These are phyloP conservation scores for Tuber borchii DNA, from an alignment of 495 filamentous ascomycete species.

Conservation along the genomic window DNA sequence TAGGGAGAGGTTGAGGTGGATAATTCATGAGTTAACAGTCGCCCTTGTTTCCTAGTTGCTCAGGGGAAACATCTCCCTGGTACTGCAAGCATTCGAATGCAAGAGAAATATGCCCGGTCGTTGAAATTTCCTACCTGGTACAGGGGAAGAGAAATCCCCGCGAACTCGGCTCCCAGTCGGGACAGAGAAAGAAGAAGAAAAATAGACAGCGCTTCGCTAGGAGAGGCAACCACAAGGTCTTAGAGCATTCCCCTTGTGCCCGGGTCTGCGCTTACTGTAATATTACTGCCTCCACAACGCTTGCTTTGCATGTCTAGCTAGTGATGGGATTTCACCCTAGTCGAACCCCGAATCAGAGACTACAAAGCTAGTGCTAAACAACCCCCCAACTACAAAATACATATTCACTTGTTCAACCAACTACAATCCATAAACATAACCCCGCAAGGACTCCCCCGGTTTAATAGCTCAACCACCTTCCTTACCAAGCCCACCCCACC, in stretches of 20 bases:
- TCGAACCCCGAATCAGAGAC: not conserved
- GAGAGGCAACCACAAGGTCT: too few relatives aligned
- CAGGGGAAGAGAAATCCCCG: too few relatives aligned
- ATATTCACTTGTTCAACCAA: not conserved
- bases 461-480: not conserved
- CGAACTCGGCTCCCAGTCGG: too few relatives aligned
- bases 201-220: too few relatives aligned
- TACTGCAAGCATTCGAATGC: too few relatives aligned
- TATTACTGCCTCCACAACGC: not conserved
- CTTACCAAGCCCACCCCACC: not conserved
- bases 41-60: not conserved
- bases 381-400: not conserved
- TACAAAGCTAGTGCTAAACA: not conserved
- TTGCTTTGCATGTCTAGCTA: not conserved
- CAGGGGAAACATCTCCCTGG: not conserved
- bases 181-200: too few relatives aligned
- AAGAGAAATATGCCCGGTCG: too few relatives aligned
- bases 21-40: not conserved
- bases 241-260: too few relatives aligned
- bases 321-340: not conserved
- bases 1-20: not conserved
- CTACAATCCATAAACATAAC: not conserved
- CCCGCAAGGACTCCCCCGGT: not conserved
- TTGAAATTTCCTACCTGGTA: too few relatives aligned
- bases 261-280: not conserved